These are phyloP conservation scores for Aquilaria agallochum DNA, from an alignment of 441 rosid genomes.

Conservation along the genomic window DNA sequence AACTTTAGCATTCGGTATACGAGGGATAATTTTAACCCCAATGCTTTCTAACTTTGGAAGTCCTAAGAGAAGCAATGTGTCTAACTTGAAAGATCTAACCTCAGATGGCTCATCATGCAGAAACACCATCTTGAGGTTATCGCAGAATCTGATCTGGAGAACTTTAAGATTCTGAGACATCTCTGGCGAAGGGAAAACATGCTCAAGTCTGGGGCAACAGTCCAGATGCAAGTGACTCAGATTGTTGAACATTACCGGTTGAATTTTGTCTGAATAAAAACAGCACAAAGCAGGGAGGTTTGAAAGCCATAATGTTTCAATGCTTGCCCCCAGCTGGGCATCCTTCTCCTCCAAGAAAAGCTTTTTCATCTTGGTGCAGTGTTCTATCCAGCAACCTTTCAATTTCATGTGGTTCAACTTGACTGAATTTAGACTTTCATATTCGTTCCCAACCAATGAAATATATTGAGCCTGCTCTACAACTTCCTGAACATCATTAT, in stretches of 20 bases:
- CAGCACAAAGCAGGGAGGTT: slow-evolving; percentile 30
- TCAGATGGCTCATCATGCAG: neutral
- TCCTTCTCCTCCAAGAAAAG: slow-evolving; percentile 23
- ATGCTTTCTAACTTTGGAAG: slow-evolving; percentile 31
- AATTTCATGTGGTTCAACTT: slow-evolving; percentile 15
- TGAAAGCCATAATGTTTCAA: slow-evolving; percentile 39
- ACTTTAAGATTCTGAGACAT: slow-evolving; percentile 30
- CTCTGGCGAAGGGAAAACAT: slow-evolving; percentile 22
- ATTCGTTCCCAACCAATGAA: slow-evolving; percentile 26
- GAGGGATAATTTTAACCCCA: slow-evolving; percentile 17
- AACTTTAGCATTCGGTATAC: neutral
- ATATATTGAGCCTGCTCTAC: slow-evolving; percentile 27
- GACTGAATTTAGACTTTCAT: slow-evolving; percentile 21
- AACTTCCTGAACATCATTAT: slow-evolving; percentile 17
- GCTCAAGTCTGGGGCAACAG: slow-evolving; percentile 37
- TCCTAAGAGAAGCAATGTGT: slow-evolving; percentile 29
- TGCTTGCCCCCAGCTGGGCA: slow-evolving; percentile 11
- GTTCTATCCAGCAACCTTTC: slow-evolving; percentile 36
- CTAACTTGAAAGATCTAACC: slow-evolving; percentile 13
- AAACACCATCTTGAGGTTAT: slow-evolving; percentile 21
- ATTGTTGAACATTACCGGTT: slow-evolving; percentile 15
- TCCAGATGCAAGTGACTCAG: slow-evolving; percentile 39
- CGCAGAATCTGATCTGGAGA: slow-evolving; percentile 37
- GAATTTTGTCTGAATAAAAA: slow-evolving; percentile 16
- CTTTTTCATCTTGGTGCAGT: slow-evolving; percentile 28